Conservation (phyloP, 768 basidiomycete genomes). For the Calvatia gigantea region DNA sequence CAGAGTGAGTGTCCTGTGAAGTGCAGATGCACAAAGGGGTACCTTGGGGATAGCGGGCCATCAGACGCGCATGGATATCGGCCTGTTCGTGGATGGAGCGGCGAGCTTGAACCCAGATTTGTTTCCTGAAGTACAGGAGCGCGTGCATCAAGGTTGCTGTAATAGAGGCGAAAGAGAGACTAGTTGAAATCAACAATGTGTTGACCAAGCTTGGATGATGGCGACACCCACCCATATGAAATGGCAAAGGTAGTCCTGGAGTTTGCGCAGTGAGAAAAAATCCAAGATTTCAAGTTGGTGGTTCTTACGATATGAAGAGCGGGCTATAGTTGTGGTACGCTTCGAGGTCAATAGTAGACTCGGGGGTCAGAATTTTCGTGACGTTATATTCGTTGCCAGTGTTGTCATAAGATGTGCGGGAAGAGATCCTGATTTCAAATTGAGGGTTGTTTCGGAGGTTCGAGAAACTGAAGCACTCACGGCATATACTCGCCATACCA, state of each 20-base stretch:
- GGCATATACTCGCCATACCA: constrained; percentile 55
- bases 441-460: neutral
- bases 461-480: constrained; percentile 26
- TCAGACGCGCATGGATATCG: constrained; percentile 78
- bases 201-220: constrained; percentile 7
- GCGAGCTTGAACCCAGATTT: constrained; percentile 65
- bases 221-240: constrained; percentile 49
- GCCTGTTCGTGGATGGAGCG: constrained; percentile 72
- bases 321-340: constrained; percentile 56
- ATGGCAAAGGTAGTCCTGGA: constrained; percentile 61
- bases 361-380: constrained; percentile 45
- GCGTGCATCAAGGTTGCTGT: constrained; percentile 71
- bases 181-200: constrained; percentile 32
- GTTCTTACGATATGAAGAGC: constrained; percentile 48
- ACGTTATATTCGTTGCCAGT: constrained; percentile 55
- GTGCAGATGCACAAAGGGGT: neutral
- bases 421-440: constrained; percentile 41
- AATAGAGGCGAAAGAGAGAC: constrained; percentile 70
- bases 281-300: neutral
- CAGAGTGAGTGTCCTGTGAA: neutral
- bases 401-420: constrained; percentile 61
- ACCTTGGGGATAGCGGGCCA: constrained; percentile 62
- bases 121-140: constrained; percentile 67
- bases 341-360: constrained; percentile 47
- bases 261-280: neutral